Conservation (phyloP, 768 basidiomycete genomes). For the Russula lepida region DNA sequence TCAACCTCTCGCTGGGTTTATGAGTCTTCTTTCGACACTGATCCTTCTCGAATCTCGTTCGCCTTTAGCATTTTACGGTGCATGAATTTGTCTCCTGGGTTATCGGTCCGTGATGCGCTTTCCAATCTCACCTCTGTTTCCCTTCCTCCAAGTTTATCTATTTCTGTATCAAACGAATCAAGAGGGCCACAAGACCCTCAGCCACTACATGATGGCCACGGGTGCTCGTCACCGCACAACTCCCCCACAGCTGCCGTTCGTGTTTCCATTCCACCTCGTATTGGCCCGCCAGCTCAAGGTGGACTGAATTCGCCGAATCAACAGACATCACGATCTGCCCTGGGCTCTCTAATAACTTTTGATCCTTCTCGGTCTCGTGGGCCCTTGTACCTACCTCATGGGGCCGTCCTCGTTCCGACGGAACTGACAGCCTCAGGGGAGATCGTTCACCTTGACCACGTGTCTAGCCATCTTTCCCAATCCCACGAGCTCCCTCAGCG, state of each 20-base stretch:
- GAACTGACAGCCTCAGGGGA: neutral
- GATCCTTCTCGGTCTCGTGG: neutral
- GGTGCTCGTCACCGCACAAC: neutral
- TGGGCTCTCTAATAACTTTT: neutral
- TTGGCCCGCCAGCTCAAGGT: neutral
- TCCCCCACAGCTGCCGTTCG: neutral
- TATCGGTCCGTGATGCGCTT: conserved; percentile 5
- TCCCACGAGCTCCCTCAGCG: neutral
- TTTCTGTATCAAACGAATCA: neutral
- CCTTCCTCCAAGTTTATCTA: neutral
- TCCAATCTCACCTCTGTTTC: conserved; percentile 1
- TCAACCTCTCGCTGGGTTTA: conserved; percentile 12
- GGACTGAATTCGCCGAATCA: neutral
- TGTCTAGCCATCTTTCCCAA: neutral
- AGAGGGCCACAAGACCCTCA: neutral
- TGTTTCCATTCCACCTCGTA: neutral
- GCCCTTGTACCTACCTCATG: neutral
- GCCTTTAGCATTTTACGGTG: conserved; percentile 13
- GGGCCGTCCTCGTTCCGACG: neutral
- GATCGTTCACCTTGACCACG: neutral
- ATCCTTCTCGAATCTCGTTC: conserved; percentile 19
- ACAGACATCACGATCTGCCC: neutral
- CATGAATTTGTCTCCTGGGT: conserved; percentile 7
- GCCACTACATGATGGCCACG: neutral
- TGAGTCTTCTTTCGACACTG: conserved; percentile 14